Base-by-base conservation (phyloP, 2,329 filamentous ascomycete species). In the Microthyrium microscopicum region DNA sequence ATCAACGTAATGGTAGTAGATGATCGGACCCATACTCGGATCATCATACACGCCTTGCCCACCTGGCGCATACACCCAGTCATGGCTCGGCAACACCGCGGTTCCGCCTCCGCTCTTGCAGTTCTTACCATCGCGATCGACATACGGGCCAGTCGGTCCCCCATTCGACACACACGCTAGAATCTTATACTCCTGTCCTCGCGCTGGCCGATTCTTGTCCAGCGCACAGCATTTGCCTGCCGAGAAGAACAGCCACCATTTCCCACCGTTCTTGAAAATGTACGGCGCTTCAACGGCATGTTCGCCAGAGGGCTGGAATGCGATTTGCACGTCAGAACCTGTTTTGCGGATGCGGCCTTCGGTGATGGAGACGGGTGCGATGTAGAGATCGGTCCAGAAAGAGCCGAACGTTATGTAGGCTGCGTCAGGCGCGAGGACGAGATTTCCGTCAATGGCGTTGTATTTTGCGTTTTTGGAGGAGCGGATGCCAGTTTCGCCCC, bases 301-400 rank as follows among this genome's bases (percentile, higher is more conserved):
- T 0, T 50, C 51, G 2, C 62, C 64, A 1, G 50, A 54, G 0
- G 62, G 50, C 28, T 73, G 58, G 49, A 63, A 74, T 2, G 65
- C 61, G 32, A 77, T 52, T 33, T 72, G 61, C 30, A 25, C 30
- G 5, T 12, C 17, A 2, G 46, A 45, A 1, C 48, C 43, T 3
- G 46, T 42, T 24, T 46, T 50, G 2, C 46, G 46, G 4, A 54
- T 54, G 2, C 47, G 49, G 35, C 46, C 46, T 20, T 39, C 5
- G 11, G 8, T 30, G 49, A 43, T 29, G 39, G 41, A 30, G 30
- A 39, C 47, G 46, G 46, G 78, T 62, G 22, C 56, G 46, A 1
- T 70, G 54, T 69, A 76, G 38, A 80, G 61, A 45, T 73, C 66
- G 5, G 55, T 50, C 73, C 73, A 82, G 61, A 77, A 81, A 9